Conservation (phyloP, 2,329 filamentous ascomycete species). For the Penicillium sp. region DNA sequence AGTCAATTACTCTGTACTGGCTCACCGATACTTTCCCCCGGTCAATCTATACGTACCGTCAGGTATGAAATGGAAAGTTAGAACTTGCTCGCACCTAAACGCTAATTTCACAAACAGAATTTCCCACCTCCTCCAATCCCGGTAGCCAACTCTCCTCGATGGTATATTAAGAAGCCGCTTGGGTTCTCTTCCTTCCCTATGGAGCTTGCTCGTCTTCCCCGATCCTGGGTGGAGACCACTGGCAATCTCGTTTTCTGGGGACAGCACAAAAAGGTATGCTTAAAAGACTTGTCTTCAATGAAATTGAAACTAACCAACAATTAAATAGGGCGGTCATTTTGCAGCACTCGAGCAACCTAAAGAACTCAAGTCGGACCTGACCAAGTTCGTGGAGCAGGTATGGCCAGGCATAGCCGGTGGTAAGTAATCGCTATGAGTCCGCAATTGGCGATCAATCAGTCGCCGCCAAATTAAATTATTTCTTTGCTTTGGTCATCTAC, state of each 20-base stretch:
- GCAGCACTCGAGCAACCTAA: conserved; percentile 47
- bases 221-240: conserved; percentile 35
- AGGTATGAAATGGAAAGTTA: conserved; percentile 16
- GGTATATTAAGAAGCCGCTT: conserved; percentile 45
- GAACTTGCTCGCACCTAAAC: neutral
- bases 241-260: conserved; percentile 40
- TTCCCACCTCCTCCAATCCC: conserved; percentile 19
- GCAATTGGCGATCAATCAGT: neutral
- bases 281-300: neutral
- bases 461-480: neutral
- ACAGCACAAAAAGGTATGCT: conserved; percentile 34
- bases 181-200: conserved; percentile 48
- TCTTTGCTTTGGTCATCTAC: neutral
- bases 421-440: neutral
- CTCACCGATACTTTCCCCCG: conserved; percentile 39
- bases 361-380: conserved; percentile 46
- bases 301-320: neutral
- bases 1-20: conserved; percentile 39
- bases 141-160: conserved; percentile 22
- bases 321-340: conserved; percentile 53
- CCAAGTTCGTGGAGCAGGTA: conserved; percentile 33
- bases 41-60: conserved; percentile 33
- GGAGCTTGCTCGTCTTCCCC: conserved; percentile 44
- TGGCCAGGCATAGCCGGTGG: conserved; percentile 19
- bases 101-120: conserved; percentile 5